Evolutionary conservation across 495 filamentous ascomycete genomes (phyloP).

Genomic region (Alectoria sarmentosa): DNA sequence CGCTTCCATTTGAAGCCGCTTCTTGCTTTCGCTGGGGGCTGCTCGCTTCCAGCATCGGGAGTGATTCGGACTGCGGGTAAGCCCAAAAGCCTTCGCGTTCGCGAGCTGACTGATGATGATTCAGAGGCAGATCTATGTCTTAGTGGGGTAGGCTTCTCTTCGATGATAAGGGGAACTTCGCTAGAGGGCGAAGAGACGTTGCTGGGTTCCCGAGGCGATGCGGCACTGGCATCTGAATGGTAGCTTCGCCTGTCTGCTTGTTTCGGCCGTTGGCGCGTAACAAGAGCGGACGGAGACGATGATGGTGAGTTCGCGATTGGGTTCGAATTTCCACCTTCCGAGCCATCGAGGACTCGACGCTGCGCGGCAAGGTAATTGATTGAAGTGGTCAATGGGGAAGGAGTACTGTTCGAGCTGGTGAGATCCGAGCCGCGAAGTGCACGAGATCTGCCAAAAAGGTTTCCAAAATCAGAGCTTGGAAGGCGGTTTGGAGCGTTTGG

Average conservation of each 20-base stretch:
- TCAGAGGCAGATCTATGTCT: background rate
- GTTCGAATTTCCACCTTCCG: constrained; percentile 1
- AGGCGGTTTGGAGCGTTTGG: constrained; percentile 23
- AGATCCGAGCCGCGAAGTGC: background rate
- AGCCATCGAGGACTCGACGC: constrained; percentile 8
- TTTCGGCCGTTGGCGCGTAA: constrained; percentile 3
- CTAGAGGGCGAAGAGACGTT: background rate
- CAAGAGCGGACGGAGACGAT: background rate
- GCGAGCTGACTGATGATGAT: constrained; percentile 7
- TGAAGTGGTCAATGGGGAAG: constrained; percentile 10
- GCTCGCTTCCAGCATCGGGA: background rate
- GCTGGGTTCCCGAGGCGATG: background rate
- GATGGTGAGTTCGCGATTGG: background rate
- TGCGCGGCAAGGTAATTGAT: background rate
- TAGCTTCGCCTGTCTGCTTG: background rate
- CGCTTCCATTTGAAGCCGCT: constrained; percentile 22
- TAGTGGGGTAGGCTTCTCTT: background rate
- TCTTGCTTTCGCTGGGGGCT: constrained; percentile 9
- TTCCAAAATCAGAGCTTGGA: constrained; percentile 19
- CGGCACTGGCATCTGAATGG: background rate
- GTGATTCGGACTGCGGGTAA: constrained; percentile 1
- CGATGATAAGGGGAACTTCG: background rate
- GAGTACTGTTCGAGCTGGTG: background rate
- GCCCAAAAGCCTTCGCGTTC: constrained; percentile 5
- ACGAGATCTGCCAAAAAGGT: constrained; percentile 13